phyloP scores from a whole-genome alignment of 1,139 yeast species.

The Yamadazyma spencermartinsiae region DNA sequence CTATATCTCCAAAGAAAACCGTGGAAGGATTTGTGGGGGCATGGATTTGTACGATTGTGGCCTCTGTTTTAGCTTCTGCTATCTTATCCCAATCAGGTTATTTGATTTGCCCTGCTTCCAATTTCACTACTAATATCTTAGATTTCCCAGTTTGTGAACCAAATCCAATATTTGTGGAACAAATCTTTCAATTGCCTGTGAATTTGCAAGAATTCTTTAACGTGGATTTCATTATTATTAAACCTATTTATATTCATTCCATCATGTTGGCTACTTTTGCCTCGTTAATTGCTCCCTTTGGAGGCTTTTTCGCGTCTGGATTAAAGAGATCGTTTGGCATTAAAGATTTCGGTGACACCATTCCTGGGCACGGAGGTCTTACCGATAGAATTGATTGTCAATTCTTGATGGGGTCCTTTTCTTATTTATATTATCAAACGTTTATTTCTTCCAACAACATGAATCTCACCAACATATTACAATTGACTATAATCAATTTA shows the following conservation, averaged over 20 bases:
- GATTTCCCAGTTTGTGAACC: slow-evolving; percentile 66
- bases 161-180: slow-evolving; percentile 84
- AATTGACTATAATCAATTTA: slow-evolving; percentile 72
- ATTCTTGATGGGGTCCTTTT: slow-evolving; percentile 94
- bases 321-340: slow-evolving; percentile 95
- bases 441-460: slow-evolving; percentile 76
- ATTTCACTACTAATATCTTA: slow-evolving; percentile 56
- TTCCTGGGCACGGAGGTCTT: slow-evolving; percentile 92
- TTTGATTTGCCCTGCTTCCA: slow-evolving; percentile 83
- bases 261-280: slow-evolving; percentile 90
- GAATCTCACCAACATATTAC: slow-evolving; percentile 71
- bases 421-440: slow-evolving; percentile 89
- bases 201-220: slow-evolving; percentile 51
- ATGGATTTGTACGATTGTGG: slow-evolving; percentile 87
- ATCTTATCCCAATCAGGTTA: slow-evolving; percentile 66
- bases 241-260: slow-evolving; percentile 90
- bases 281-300: slow-evolving; percentile 96
- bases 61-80: slow-evolving; percentile 67
- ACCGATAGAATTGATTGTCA: slow-evolving; percentile 98
- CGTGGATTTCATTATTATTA: slow-evolving; percentile 47
- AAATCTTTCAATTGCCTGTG: slow-evolving; percentile 73
- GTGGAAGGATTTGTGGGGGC: slow-evolving; percentile 98
- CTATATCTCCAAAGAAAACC: slow-evolving; percentile 94
- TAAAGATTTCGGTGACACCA: slow-evolving; percentile 38
- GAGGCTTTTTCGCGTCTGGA: slow-evolving; percentile 98